Conservation (phyloP, 108 stramenopile species). For the Cyclotella baltica region DNA sequence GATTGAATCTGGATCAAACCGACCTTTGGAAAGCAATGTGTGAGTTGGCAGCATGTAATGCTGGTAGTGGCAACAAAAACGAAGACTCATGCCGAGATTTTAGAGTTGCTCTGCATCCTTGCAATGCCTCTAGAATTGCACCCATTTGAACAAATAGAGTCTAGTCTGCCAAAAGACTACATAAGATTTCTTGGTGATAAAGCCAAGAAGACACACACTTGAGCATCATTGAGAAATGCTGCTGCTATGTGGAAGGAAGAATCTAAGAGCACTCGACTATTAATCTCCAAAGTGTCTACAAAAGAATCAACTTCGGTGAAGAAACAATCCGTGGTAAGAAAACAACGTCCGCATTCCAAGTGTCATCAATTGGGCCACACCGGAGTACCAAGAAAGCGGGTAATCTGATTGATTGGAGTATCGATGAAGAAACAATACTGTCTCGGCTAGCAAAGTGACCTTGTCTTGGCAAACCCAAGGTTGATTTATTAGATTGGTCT, state of each 20-base stretch:
- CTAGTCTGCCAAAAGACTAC: neutral
- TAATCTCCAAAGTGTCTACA: neutral
- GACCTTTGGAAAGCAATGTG: conserved; percentile 4
- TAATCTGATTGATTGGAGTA: neutral
- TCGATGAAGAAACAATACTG: conserved; percentile 1
- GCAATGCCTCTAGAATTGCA: neutral
- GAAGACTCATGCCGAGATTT: neutral
- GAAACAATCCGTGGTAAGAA: too few species aligned
- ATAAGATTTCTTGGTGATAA: neutral
- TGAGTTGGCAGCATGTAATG: neutral
- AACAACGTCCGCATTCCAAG: neutral
- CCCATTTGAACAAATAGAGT: neutral
- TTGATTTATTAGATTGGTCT: neutral
- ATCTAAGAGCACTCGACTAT: neutral
- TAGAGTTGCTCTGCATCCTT: neutral
- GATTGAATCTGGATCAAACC: conserved; percentile 4
- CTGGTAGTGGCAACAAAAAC: neutral
- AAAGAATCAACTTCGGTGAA: neutral
- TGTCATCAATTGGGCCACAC: neutral
- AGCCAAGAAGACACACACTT: neutral
- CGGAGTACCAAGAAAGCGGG: neutral
- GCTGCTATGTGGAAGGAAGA: neutral
- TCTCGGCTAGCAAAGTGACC: neutral
- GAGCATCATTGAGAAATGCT: neutral
- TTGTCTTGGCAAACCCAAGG: neutral